phyloP scores from a whole-genome alignment of 371 early-diverging fungal species.

The Globomyces sp. region DNA sequence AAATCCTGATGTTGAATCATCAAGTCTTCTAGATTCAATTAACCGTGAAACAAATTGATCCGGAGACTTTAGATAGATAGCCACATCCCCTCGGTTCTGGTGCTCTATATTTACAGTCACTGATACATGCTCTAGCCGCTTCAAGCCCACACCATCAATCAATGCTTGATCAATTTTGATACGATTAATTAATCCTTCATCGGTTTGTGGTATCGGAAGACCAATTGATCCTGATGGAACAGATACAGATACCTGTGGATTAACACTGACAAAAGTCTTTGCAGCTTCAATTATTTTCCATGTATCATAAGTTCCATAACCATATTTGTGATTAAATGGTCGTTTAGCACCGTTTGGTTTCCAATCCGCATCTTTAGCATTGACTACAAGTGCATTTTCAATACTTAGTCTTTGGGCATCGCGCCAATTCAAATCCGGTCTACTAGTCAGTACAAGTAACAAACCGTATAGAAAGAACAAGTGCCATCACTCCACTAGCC shows the following conservation, averaged over 20 bases:
- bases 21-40: conserved; percentile 63
- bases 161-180: conserved; percentile 36
- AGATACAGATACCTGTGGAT: conserved; percentile 60
- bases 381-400: conserved; percentile 75
- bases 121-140: conserved; percentile 78
- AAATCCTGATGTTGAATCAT: conserved; percentile 71
- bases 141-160: not conserved
- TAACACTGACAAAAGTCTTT: conserved; percentile 61
- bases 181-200: conserved; percentile 17
- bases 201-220: conserved; percentile 57
- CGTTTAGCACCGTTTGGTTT: conserved; percentile 42
- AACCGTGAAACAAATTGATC: conserved; percentile 62
- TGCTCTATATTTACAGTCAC: conserved; percentile 83
- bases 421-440: conserved; percentile 90
- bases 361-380: conserved; percentile 44
- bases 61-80: conserved; percentile 74
- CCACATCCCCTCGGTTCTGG: conserved; percentile 75
- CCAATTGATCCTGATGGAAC: conserved; percentile 45
- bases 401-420: conserved; percentile 86
- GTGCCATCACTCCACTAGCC: conserved; percentile 89
- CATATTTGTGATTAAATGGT: conserved; percentile 82
- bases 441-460: conserved; percentile 4
- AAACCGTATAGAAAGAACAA: conserved; percentile 68
- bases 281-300: conserved; percentile 78
- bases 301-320: conserved; percentile 90